Evolutionary conservation across 176 grass and related monocot genomes (phyloP), one percentile per base, ranked within the genome.

Genomic region (Ananas comosus): DNA sequence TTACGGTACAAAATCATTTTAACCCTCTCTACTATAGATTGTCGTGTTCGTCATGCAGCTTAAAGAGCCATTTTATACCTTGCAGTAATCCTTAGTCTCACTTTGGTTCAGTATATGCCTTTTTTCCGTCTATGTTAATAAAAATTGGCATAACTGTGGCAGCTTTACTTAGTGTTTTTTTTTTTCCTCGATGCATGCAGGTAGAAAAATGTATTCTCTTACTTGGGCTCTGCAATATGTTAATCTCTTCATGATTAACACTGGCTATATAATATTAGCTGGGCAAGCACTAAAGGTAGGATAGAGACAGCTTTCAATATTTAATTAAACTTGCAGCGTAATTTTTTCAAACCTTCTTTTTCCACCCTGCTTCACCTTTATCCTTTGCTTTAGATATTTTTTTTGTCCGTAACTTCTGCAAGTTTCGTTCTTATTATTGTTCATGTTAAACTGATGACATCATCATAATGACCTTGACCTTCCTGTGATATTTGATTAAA

Each of bases 161-260:
- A 53, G 64, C 19, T 28, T 14, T 70, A 14, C 51, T 56, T 70
- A 52, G 19, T 48, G 47, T 6, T 9, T 19, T 27, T 24, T 58
- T 33, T 42, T 64, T 22, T 51, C 2, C 42, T 47, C 0, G 53
- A 51, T 57, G 18, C 50, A 48, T 80, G 27, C 68, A 99, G 94
- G 94, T 65, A 85, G 70, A 64, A 99, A 93, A 90, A 83, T 87
- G 53, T 99, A 99, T 65, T 80, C 54, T 9, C 80, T 99, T 53
- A 99, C 94, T 80, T 99, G 94, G 94, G 77, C 68, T 83, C 69
- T 99, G 51, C 94, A 99, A n/a, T 99, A 99, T 69, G 63, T 99
- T 71, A 99, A 99, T 67, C 87, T 99, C 63, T 99, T 99, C 77
- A 99, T 99, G 94, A 99, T 99, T 64, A 99, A 99, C 66, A 99